phyloP scores from a whole-genome alignment of 208 protist genomes.

The Trypanosoma rangeli region DNA sequence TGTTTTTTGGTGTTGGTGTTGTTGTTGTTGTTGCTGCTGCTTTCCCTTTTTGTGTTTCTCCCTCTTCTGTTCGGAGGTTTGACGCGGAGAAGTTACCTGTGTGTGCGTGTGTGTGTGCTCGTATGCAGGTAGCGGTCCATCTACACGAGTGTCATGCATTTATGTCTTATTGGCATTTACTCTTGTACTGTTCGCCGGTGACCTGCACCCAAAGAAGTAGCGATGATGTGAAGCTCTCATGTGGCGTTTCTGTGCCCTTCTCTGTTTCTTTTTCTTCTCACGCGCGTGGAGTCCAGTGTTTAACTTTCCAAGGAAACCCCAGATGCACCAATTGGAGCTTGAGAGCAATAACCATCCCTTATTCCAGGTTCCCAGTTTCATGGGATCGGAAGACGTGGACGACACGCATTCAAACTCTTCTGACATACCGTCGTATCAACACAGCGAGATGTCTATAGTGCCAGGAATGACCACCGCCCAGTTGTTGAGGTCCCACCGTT shows the following conservation, averaged over 20 bases:
- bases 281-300: neutral
- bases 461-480: conserved; percentile 64
- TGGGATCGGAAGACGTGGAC: conserved; percentile 6
- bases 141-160: neutral
- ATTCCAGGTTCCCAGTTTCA: conserved; percentile 53
- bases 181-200: too few relatives aligned
- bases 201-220: neutral
- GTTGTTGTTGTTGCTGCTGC: conserved; percentile 2
- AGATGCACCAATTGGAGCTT: conserved; percentile 17
- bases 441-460: conserved; percentile 40
- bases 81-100: too few relatives aligned
- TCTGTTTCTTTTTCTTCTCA: neutral
- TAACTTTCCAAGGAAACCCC: neutral
- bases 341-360: conserved; percentile 25
- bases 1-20: neutral
- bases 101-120: too few relatives aligned
- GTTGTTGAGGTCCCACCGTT: conserved; percentile 58
- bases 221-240: neutral
- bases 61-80: too few relatives aligned
- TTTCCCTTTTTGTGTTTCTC: too few relatives aligned
- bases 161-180: neutral
- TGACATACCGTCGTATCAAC: conserved; percentile 37
- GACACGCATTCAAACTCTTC: conserved; percentile 39
- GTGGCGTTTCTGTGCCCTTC: neutral
- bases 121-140: too few relatives aligned